Conservation (phyloP, 768 basidiomycete species). For the Pisolithus marmoratus region DNA sequence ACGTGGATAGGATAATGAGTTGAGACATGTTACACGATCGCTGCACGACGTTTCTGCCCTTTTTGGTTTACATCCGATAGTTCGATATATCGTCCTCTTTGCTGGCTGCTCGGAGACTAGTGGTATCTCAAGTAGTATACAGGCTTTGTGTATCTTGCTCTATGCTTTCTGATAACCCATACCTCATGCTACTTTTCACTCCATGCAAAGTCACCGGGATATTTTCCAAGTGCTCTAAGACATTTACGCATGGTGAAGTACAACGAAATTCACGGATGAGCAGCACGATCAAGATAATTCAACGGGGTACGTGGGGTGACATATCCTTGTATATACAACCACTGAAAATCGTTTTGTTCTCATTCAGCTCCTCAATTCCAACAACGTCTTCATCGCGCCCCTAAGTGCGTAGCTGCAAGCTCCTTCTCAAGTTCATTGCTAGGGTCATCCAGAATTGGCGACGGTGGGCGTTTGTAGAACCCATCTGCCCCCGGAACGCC, state of each 20-base stretch:
- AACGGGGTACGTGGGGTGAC: too few species aligned
- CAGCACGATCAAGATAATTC: too few species aligned
- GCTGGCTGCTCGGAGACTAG: not conserved
- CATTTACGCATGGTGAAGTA: too few species aligned
- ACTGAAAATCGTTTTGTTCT: too few species aligned
- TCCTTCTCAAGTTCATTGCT: conserved; percentile 83
- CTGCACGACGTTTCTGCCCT: not conserved
- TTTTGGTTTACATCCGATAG: not conserved
- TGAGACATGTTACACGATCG: conserved; percentile 3
- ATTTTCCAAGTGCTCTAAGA: too few species aligned
- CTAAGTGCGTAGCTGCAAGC: conserved; percentile 66
- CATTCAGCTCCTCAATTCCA: not conserved
- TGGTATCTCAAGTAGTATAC: too few species aligned
- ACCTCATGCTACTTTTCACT: too few species aligned
- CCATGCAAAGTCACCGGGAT: too few species aligned
- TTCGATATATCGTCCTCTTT: not conserved
- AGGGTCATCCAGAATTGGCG: conserved; percentile 79
- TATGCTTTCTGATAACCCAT: too few species aligned
- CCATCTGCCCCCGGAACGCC: conserved; percentile 53
- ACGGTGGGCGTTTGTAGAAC: conserved; percentile 42
- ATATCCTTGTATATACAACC: too few species aligned
- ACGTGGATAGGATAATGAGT: conserved; percentile 27
- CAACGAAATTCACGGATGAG: too few species aligned
- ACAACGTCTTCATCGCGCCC: conserved; percentile 16
- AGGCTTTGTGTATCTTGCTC: too few species aligned